Evolutionary conservation across 768 basidiomycete genomes (phyloP).

Genomic region (Ramaria sp.): DNA sequence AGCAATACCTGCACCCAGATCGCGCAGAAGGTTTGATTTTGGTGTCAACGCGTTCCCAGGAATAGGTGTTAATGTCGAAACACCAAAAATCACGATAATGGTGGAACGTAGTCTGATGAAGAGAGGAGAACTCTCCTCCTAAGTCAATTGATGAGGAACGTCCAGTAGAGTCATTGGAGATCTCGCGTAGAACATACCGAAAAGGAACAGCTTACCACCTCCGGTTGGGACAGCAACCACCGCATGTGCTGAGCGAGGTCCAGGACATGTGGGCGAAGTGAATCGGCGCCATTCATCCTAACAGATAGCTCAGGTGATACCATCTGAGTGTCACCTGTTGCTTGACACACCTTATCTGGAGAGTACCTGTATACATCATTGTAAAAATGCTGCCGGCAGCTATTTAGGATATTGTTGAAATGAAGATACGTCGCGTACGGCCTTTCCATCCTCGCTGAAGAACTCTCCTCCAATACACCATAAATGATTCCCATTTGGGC

Average conservation of each 20-base stretch:
- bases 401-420: background rate
- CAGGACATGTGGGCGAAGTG: slow-evolving; percentile 74
- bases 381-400: slow-evolving; percentile 56
- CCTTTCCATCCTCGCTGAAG: slow-evolving; percentile 77
- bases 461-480: slow-evolving; percentile 85
- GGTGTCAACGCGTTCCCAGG: slow-evolving; percentile 86
- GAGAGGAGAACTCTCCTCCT: slow-evolving; percentile 82
- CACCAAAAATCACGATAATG: slow-evolving; percentile 88
- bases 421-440: slow-evolving; percentile 32
- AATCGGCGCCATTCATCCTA: slow-evolving; percentile 87
- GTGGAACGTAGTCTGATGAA: slow-evolving; percentile 76
- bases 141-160: slow-evolving; percentile 1
- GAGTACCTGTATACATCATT: slow-evolving; percentile 82
- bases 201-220: slow-evolving; percentile 83
- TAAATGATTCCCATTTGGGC: slow-evolving; percentile 69
- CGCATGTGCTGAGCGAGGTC: slow-evolving; percentile 81
- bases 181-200: slow-evolving; percentile 34
- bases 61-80: slow-evolving; percentile 68
- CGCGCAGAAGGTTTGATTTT: slow-evolving; percentile 70
- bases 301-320: background rate
- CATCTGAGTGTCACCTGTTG: background rate
- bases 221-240: slow-evolving; percentile 60
- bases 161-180: background rate
- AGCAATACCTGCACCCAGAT: slow-evolving; percentile 65
- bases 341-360: slow-evolving; percentile 53